Percentiles rank a stretch among this genome's conserved stretches.
These are phyloP conservation scores for Termitomyces sp. DNA, from an alignment of 768 basidiomycete genomes.

Conservation along the genomic window DNA sequence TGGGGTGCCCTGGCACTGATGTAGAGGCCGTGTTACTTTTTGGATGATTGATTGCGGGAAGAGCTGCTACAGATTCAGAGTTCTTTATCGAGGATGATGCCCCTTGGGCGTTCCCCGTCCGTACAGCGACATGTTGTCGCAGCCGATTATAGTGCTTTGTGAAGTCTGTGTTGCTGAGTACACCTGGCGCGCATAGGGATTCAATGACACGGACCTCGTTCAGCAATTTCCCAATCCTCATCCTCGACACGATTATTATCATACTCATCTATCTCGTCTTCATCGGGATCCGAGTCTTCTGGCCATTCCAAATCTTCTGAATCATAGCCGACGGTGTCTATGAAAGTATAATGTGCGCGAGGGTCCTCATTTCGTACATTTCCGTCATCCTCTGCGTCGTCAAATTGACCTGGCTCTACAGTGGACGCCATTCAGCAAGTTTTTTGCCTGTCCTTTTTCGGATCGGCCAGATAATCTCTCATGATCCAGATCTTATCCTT, in stretches of 20 bases:
- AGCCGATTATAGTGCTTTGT: constrained; percentile 98
- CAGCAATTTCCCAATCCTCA: constrained; percentile 86
- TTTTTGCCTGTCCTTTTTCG: background rate
- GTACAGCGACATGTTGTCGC: constrained; percentile 84
- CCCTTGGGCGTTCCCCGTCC: constrained; percentile 64
- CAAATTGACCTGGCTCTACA: constrained; percentile 52
- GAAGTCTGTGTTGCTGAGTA: constrained; percentile 61
- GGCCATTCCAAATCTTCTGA: constrained; percentile 26
- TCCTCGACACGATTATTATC: constrained; percentile 68
- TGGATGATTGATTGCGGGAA: constrained; percentile 73
- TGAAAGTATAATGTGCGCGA: constrained; percentile 32
- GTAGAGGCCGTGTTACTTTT: constrained; percentile 23
- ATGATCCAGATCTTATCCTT: background rate
- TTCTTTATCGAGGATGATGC: constrained; percentile 46
- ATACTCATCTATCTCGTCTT: constrained; percentile 42
- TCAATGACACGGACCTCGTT: constrained; percentile 51
- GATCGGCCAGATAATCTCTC: too few relatives aligned
- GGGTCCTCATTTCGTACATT: constrained; percentile 3
- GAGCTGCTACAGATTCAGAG: constrained; percentile 46
- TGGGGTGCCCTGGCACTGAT: constrained; percentile 28
- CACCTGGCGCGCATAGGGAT: background rate
- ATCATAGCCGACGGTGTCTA: constrained; percentile 36
- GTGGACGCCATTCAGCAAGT: constrained; percentile 23
- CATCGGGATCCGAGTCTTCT: constrained; percentile 33
- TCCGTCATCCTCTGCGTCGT: constrained; percentile 44